Evolutionary conservation across 768 basidiomycete species (phyloP).

Genomic region (Pisolithus marmoratus): DNA sequence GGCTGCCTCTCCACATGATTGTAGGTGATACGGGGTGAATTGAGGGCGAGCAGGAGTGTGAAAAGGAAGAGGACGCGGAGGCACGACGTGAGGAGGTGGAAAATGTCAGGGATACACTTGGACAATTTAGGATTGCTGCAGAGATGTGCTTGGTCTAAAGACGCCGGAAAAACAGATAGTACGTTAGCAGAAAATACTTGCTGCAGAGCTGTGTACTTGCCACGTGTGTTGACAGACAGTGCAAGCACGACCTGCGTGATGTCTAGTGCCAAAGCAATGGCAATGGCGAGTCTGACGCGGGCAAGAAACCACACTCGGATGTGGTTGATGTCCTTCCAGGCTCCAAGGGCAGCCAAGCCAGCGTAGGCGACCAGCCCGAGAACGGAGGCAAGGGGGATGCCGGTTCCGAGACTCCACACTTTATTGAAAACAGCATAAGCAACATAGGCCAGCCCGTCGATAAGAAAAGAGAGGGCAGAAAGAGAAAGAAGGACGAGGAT

Average conservation of each 20-base stretch:
- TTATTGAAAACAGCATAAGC: conserved; percentile 58
- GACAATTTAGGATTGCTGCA: conserved; percentile 20
- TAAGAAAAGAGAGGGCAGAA: conserved; percentile 63
- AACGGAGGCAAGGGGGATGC: conserved; percentile 62
- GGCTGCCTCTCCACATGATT: conserved; percentile 24
- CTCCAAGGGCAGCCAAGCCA: conserved; percentile 67
- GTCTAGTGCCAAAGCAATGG: conserved; percentile 53
- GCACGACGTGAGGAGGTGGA: conserved; percentile 52
- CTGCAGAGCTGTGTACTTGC: conserved; percentile 20
- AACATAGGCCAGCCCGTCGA: conserved; percentile 73
- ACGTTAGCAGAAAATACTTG: conserved; percentile 1
- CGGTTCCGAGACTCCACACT: conserved; percentile 57
- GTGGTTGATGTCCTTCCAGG: conserved; percentile 74
- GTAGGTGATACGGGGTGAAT: conserved; percentile 63
- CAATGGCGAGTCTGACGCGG: conserved; percentile 50
- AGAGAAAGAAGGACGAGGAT: conserved; percentile 72
- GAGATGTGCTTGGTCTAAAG: conserved; percentile 12
- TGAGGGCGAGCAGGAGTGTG: conserved; percentile 54
- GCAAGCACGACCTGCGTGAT: conserved; percentile 50
- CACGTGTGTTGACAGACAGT: conserved; percentile 31
- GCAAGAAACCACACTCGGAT: conserved; percentile 61
- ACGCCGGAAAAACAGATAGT: not conserved
- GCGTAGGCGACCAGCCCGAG: conserved; percentile 65
- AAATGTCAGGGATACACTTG: conserved; percentile 29
- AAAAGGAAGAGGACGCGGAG: conserved; percentile 61